Evolutionary conservation across 495 filamentous ascomycete species (phyloP).

Genomic region (Aspergillus coremiiformis): DNA sequence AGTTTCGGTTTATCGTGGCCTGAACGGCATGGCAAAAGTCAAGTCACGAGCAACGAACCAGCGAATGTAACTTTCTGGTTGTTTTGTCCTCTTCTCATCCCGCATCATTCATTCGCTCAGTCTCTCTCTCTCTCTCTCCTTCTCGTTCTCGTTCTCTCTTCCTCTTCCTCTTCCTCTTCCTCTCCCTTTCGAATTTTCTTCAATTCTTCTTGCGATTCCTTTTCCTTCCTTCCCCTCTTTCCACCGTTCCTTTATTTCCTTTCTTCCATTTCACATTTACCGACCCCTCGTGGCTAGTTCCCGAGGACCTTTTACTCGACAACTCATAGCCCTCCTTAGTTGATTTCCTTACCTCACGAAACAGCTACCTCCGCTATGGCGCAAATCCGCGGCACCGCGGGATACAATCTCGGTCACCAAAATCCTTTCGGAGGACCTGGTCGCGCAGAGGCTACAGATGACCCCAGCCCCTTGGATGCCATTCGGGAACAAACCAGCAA

Average conservation of each 20-base stretch:
- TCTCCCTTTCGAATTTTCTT: too few species aligned
- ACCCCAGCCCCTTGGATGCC: conserved; percentile 81
- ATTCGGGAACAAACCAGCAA: conserved; percentile 95
- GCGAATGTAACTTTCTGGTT: not conserved
- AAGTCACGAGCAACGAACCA: conserved; percentile 9
- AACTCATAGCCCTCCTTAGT: not conserved
- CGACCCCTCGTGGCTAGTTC: not conserved
- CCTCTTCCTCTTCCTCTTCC: not conserved
- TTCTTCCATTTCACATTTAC: not conserved
- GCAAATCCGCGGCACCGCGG: conserved; percentile 92
- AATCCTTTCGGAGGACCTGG: conserved; percentile 63
- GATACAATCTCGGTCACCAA: conserved; percentile 83
- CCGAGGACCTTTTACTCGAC: not conserved
- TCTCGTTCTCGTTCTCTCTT: not conserved
- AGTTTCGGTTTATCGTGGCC: conserved; percentile 41
- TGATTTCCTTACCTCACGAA: not conserved
- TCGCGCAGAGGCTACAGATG: conserved; percentile 54
- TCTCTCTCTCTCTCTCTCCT: not conserved
- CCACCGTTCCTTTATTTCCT: not conserved
- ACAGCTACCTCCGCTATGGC: conserved; percentile 53
- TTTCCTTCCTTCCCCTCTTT: too few species aligned
- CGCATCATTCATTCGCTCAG: not conserved
- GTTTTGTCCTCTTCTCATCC: not conserved
- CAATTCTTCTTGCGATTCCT: too few species aligned
- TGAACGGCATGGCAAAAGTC: conserved; percentile 19